Conservation (phyloP, 2,329 filamentous ascomycete genomes). For the Cadophora luteo-olivacea region DNA sequence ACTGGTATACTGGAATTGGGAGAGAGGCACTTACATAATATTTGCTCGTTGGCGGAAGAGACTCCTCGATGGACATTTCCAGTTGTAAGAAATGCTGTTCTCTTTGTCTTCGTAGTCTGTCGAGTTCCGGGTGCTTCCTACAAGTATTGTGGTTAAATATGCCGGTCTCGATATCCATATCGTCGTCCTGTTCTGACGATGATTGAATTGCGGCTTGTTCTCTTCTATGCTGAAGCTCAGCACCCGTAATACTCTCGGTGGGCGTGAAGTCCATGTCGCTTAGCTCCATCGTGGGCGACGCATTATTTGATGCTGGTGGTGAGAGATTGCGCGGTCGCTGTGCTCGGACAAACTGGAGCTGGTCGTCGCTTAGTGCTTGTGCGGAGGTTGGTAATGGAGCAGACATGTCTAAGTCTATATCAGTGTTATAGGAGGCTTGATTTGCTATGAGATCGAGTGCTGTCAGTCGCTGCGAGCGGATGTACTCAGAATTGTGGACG, state of each 20-base stretch:
- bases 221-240: not conserved
- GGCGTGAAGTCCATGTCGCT: not conserved
- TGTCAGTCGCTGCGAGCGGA: too few relatives aligned
- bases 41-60: not conserved
- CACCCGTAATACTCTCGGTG: not conserved
- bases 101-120: not conserved
- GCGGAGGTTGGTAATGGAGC: too few relatives aligned
- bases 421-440: too few relatives aligned
- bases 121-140: not conserved
- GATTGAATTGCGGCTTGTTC: not conserved
- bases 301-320: not conserved
- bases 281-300: not conserved
- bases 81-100: not conserved
- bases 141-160: not conserved
- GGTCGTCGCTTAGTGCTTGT: not conserved
- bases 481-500: too few relatives aligned
- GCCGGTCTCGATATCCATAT: not conserved
- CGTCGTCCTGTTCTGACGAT: not conserved
- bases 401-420: too few relatives aligned
- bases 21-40: not conserved
- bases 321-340: not conserved
- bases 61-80: not conserved
- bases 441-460: not conserved
- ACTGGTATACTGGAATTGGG: not conserved
- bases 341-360: not conserved